Conservation (phyloP, 257 asterid genomes). For the Jasminum sambac region DNA sequence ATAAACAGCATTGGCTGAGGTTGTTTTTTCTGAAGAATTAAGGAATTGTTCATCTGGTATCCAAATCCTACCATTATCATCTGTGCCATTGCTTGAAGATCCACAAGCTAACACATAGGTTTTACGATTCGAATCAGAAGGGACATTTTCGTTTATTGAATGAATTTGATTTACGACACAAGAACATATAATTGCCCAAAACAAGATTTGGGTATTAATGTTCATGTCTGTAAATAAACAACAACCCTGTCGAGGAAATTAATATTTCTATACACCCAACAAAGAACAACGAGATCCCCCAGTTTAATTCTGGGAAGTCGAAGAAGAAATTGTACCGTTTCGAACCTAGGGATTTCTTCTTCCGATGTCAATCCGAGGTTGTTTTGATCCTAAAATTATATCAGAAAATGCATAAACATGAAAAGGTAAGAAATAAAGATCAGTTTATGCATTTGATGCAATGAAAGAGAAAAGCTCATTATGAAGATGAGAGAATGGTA, state of each 20-base stretch:
- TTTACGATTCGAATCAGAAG: constrained; percentile 14
- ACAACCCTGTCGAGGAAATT: background rate
- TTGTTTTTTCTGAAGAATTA: constrained; percentile 26
- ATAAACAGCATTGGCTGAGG: constrained; percentile 28
- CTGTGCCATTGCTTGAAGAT: constrained; percentile 27
- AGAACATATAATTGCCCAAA: constrained; percentile 18
- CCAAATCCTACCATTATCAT: constrained; percentile 38
- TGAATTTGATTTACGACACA: constrained; percentile 12
- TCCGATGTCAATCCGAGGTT: background rate
- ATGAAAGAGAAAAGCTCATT: background rate
- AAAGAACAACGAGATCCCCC: background rate
- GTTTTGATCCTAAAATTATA: background rate
- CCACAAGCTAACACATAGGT: constrained; percentile 42
- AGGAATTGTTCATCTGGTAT: constrained; percentile 36
- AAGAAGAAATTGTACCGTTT: background rate
- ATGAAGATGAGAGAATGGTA: background rate
- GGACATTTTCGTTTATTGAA: background rate
- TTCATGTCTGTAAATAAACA: constrained; percentile 17
- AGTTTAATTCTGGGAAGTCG: background rate
- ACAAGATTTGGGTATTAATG: constrained; percentile 22
- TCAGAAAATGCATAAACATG: background rate
- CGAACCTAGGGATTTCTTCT: background rate
- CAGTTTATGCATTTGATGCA: background rate
- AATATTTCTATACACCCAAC: background rate
- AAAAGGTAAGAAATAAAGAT: background rate